Evolutionary conservation across 2,329 filamentous ascomycete genomes (phyloP).

Genomic region (Fusarium nanum): DNA sequence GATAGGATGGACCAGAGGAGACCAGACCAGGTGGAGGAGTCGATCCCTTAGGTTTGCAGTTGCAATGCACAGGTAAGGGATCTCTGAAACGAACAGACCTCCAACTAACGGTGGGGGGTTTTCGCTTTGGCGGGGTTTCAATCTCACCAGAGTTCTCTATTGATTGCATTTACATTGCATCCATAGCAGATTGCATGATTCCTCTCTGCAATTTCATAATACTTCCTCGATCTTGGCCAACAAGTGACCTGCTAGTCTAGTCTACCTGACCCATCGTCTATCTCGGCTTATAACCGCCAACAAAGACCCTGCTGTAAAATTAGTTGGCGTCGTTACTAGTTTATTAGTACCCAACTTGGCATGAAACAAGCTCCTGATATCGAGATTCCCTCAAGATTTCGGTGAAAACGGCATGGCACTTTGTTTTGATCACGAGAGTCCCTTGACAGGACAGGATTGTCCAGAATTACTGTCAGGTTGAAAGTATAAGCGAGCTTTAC

Average conservation of each 20-base stretch:
- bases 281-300: neutral
- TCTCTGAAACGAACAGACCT: constrained; percentile 25
- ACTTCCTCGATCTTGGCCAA: neutral
- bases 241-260: neutral
- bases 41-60: constrained; percentile 12
- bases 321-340: neutral
- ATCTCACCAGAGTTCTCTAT: constrained; percentile 16
- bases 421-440: constrained; percentile 3
- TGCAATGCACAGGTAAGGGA: constrained; percentile 6
- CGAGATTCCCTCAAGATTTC: neutral
- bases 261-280: constrained; percentile 1
- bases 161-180: constrained; percentile 17
- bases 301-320: neutral
- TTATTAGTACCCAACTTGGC: neutral
- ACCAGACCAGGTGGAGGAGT: neutral
- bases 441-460: neutral
- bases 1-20: neutral
- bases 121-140: constrained; percentile 19
- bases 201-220: neutral
- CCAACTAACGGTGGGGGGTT: constrained; percentile 3
- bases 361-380: neutral
- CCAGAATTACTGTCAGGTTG: neutral
- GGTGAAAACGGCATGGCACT: neutral
- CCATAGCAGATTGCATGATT: neutral
- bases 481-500: constrained; percentile 4